These are phyloP conservation scores for Populus simonii DNA, from an alignment of 345 rosid genomes.

Conservation along the genomic window DNA sequence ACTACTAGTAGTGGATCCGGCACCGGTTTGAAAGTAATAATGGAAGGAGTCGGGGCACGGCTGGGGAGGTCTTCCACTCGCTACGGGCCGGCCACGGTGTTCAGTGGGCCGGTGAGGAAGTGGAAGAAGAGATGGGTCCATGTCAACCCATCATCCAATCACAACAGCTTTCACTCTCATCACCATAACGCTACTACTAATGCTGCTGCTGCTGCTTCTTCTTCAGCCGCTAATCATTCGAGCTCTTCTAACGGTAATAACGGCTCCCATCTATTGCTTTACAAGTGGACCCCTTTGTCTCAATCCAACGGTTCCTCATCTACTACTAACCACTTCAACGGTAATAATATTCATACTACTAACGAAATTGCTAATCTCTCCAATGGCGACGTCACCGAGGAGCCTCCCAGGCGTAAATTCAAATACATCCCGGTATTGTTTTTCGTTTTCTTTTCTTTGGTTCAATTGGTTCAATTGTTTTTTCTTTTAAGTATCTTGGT, in stretches of 20 bases:
- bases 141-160: constrained; percentile 46
- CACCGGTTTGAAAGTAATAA: constrained; percentile 16
- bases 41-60: constrained; percentile 99
- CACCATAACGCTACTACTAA: constrained; percentile 17
- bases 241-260: constrained; percentile 43
- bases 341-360: constrained; percentile 13
- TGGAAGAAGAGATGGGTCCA: constrained; percentile 99
- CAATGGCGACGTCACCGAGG: constrained; percentile 36
- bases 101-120: constrained; percentile 90
- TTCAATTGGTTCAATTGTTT: neutral
- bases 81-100: constrained; percentile 92
- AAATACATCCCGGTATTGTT: constrained; percentile 79
- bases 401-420: constrained; percentile 77
- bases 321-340: constrained; percentile 16
- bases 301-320: constrained; percentile 34
- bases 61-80: constrained; percentile 95
- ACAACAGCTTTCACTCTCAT: constrained; percentile 19
- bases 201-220: neutral
- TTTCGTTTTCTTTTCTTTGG: neutral
- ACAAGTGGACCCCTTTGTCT: constrained; percentile 80
- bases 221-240: constrained; percentile 27
- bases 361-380: constrained; percentile 32
- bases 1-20: neutral
- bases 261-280: constrained; percentile 69
- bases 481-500: neutral